These are phyloP conservation scores for Nakaseomyces sp. DNA, from an alignment of 1,139 yeast genomes.

Conservation along the genomic window DNA sequence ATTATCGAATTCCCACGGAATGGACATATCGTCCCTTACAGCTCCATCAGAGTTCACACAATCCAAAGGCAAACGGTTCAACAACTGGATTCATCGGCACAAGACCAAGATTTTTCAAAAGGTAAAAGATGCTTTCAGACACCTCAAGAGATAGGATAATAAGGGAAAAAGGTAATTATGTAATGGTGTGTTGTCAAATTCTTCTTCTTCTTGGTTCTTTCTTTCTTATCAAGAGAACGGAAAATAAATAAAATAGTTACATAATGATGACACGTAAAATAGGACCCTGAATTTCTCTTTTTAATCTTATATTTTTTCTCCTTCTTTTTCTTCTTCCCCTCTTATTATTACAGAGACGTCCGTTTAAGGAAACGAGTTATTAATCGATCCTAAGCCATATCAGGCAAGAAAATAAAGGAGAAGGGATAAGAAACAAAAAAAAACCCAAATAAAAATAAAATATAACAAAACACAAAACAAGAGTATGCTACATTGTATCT, in stretches of 20 bases:
- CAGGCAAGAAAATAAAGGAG: too few species aligned
- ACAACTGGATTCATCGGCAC: neutral
- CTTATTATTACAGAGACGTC: too few species aligned
- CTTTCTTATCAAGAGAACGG: too few species aligned
- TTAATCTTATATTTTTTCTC: too few species aligned
- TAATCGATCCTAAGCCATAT: too few species aligned
- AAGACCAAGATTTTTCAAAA: neutral
- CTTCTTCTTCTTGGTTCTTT: neutral
- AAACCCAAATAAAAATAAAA: too few species aligned
- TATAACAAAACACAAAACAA: too few species aligned
- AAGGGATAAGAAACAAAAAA: too few species aligned
- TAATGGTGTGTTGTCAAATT: neutral
- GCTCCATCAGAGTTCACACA: neutral
- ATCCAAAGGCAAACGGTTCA: neutral
- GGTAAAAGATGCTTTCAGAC: neutral
- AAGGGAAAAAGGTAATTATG: neutral
- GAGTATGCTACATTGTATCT: too few species aligned
- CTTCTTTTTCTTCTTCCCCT: too few species aligned
- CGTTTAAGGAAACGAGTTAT: too few species aligned
- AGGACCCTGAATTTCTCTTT: neutral
- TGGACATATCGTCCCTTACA: neutral
- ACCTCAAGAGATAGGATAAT: neutral
- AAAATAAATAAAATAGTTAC: too few species aligned
- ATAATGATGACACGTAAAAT: slow-evolving; percentile 1
- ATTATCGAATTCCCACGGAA: neutral